Evolutionary conservation across 2,329 filamentous ascomycete genomes (phyloP), one percentile per base, ranked within the genome.

Genomic region (Cladosporium halotolerans): DNA sequence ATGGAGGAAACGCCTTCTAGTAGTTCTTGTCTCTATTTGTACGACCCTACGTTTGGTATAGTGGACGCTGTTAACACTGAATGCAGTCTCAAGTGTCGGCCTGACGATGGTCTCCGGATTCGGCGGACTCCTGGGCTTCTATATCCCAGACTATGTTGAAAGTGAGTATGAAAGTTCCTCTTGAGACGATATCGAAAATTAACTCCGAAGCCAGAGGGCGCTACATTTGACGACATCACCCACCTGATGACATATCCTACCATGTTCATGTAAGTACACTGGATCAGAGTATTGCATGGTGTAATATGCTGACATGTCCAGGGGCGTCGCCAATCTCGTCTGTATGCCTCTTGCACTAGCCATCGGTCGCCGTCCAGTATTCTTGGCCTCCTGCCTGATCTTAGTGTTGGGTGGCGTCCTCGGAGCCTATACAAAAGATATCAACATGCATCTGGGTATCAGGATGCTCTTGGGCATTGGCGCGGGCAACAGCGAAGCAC

Each of bases 61-160:
- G 41, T 52, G 41, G 41, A 45, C n/a, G 23, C 11, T 39, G n/a
- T 45, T 45, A 45, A 45, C 49, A 53, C 43, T 39, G 4, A 14
- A 33, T 41, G 7, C 31, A 73, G 71, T 74, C 57, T 72, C 72
- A 4, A 66, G 65, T 11, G 52, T 74, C 3, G 69, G 70, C 9
- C 60, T 74, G 10, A 61, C 66, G 1, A 60, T 74, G 8, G 70
- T 74, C 0, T 70, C 69, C 10, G 72, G 72, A 0, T 72, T 74
- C 33, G 71, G 72, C 13, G 72, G 71, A 2, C 63, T 75, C 1
- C 58, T 74, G 4, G 63, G 60, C 6, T 73, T 72, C 51, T 74
- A 73, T 54, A 72, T 74, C 8, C 70, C 70, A 6, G 60, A 60
- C 1, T 75, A 74, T 55, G 55, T 61, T 3, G 66, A 65, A 1